phyloP scores from a whole-genome alignment of 805 yeast species.

The Sugiyamaella marilandica region DNA sequence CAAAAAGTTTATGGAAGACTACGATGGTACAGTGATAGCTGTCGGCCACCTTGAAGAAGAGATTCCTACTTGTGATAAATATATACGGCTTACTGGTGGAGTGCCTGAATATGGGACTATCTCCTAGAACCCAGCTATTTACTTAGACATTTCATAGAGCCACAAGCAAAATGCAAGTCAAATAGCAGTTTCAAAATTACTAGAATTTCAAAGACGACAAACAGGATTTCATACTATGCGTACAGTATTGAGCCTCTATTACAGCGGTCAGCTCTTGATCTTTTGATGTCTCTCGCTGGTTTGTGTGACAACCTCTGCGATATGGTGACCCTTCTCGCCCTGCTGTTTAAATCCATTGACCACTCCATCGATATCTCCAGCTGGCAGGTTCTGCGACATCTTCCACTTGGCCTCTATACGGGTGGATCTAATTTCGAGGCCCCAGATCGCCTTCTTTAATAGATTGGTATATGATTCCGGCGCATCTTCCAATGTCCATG shows the following conservation, averaged over 20 bases:
- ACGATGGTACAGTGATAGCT: slow-evolving; percentile 63
- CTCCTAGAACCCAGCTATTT: neutral
- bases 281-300: neutral
- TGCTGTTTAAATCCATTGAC: slow-evolving; percentile 35
- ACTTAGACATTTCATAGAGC: no score
- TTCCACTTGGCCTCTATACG: slow-evolving; percentile 51
- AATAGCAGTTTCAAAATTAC: no score
- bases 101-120: slow-evolving; percentile 5
- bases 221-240: no score
- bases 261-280: neutral
- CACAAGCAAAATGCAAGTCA: no score
- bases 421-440: slow-evolving; percentile 48
- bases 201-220: no score
- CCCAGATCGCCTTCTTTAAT: slow-evolving; percentile 48
- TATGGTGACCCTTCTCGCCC: slow-evolving; percentile 11
- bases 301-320: slow-evolving; percentile 11
- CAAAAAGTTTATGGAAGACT: slow-evolving; percentile 44
- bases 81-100: slow-evolving; percentile 30
- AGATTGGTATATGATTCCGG: slow-evolving; percentile 44
- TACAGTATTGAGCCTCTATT: no score
- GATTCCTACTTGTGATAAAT: slow-evolving; percentile 64
- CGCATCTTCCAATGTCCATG: slow-evolving; percentile 56
- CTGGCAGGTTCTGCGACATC: slow-evolving; percentile 47
- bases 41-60: slow-evolving; percentile 85
- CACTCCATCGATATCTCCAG: slow-evolving; percentile 48